phyloP scores from a whole-genome alignment of 352 stramenopile species.

The Phytophthora tubulina region DNA sequence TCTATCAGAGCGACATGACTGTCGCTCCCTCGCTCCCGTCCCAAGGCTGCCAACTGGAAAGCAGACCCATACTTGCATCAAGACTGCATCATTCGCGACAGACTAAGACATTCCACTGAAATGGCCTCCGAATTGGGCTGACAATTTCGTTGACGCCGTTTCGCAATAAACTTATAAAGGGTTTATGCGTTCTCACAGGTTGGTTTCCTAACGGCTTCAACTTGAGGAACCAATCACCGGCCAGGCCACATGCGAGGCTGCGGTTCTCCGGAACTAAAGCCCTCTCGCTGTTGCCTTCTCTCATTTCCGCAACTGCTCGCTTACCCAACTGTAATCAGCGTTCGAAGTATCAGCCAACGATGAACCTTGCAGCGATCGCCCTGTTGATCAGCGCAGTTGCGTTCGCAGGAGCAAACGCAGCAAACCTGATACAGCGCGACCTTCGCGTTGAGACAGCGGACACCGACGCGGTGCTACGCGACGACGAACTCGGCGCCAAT shows the following conservation, averaged over 20 bases:
- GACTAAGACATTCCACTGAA: slow-evolving; percentile 29
- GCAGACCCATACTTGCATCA: neutral
- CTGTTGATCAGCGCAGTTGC: neutral
- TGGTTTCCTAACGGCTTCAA: slow-evolving; percentile 43
- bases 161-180: slow-evolving; percentile 28
- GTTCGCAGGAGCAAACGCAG: slow-evolving; percentile 10
- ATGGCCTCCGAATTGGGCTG: slow-evolving; percentile 13
- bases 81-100: neutral
- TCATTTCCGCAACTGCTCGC: slow-evolving; percentile 23
- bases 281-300: slow-evolving; percentile 23
- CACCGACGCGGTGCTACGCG: slow-evolving; percentile 1
- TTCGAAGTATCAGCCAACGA: neutral
- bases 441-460: slow-evolving; percentile 23
- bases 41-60: slow-evolving; percentile 26
- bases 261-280: slow-evolving; percentile 22
- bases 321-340: slow-evolving; percentile 26
- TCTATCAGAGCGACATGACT: slow-evolving; percentile 24
- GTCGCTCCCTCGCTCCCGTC: slow-evolving; percentile 7
- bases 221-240: slow-evolving; percentile 3
- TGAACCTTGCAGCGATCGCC: slow-evolving; percentile 22
- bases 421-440: slow-evolving; percentile 7
- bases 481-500: slow-evolving; percentile 31
- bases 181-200: slow-evolving; percentile 24
- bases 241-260: slow-evolving; percentile 24
- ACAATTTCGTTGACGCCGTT: neutral